Evolutionary conservation across 495 filamentous ascomycete species (phyloP).

Genomic region (Aspergillus carlsbadensis): DNA sequence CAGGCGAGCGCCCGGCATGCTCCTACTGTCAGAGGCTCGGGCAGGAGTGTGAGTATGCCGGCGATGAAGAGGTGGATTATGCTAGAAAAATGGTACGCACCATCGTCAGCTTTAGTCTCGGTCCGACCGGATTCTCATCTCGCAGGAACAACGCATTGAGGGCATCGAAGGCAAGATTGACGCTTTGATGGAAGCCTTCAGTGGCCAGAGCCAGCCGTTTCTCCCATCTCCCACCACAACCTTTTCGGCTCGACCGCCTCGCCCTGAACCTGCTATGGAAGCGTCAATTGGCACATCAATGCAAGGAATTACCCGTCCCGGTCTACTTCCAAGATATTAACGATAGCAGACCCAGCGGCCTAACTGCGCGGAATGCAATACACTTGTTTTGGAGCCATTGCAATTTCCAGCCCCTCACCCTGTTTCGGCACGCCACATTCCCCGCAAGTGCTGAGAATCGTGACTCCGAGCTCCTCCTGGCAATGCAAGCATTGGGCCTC

Average conservation of each 20-base stretch:
- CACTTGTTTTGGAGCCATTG: slow-evolving; percentile 2
- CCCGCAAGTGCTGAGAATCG: not conserved
- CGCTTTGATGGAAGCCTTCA: slow-evolving; percentile 8
- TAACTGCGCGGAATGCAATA: not conserved
- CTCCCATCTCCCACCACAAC: not conserved
- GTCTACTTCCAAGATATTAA: not conserved
- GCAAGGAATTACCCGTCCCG: not conserved
- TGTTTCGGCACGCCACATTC: slow-evolving; percentile 7
- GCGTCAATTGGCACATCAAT: not conserved
- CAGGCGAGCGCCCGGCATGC: slow-evolving; percentile 7
- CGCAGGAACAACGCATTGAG: slow-evolving; percentile 10
- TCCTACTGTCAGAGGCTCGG: slow-evolving; percentile 9
- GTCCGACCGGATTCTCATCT: not conserved
- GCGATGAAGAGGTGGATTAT: slow-evolving; percentile 8
- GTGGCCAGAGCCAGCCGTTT: not conserved
- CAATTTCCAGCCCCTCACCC: slow-evolving; percentile 8
- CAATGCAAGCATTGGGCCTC: slow-evolving; percentile 10
- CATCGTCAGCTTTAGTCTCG: not conserved
- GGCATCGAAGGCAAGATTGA: slow-evolving; percentile 11
- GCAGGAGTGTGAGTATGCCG: slow-evolving; percentile 10
- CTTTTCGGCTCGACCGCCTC: not conserved
- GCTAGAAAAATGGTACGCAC: slow-evolving; percentile 6
- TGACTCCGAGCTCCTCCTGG: slow-evolving; percentile 9
- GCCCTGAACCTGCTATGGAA: not conserved
- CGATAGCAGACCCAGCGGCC: not conserved